Evolutionary conservation across 2,329 filamentous ascomycete genomes (phyloP).

Genomic region (Furcasterigmium sp.): DNA sequence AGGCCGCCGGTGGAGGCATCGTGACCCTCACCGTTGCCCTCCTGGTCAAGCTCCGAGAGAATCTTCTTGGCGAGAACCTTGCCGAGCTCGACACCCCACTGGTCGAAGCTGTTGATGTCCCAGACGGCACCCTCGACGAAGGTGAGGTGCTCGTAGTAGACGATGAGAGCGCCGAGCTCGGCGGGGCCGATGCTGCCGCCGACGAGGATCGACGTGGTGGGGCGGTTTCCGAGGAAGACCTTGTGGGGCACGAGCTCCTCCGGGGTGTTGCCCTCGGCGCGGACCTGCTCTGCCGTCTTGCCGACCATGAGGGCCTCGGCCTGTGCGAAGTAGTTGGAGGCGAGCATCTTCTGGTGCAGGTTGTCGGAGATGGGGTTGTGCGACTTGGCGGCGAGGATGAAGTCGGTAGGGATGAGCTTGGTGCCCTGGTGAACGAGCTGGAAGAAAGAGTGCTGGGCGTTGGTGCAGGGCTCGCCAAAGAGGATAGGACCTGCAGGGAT

Average conservation of each 20-base stretch:
- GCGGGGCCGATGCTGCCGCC: constrained; percentile 91
- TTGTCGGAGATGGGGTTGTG: constrained; percentile 93
- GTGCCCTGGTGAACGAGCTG: constrained; percentile 98
- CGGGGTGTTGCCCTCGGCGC: constrained; percentile 62
- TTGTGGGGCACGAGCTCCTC: constrained; percentile 90
- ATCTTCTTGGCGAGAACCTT: constrained; percentile 95
- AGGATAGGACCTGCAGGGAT: constrained; percentile 63
- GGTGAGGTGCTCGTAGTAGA: constrained; percentile 98
- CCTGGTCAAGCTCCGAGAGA: constrained; percentile 74
- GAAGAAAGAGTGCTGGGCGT: constrained; percentile 99
- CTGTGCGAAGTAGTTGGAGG: constrained; percentile 87
- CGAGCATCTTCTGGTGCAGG: constrained; percentile 94
- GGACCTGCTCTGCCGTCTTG: constrained; percentile 76
- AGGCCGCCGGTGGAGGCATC: constrained; percentile 85
- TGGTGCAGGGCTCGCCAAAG: constrained; percentile 97
- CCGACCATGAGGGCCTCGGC: constrained; percentile 87
- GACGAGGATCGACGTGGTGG: constrained; percentile 87
- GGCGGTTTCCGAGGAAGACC: constrained; percentile 96
- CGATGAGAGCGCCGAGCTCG: constrained; percentile 89
- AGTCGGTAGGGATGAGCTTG: constrained; percentile 97
- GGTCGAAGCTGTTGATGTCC: constrained; percentile 99
- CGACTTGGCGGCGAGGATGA: constrained; percentile 91
- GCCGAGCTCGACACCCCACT: constrained; percentile 98
- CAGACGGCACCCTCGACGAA: constrained; percentile 97
- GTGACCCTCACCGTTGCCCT: constrained; percentile 67